A percentile compares a stretch with the other conserved stretches of the same genome.
phyloP scores from a whole-genome alignment of 768 basidiomycete genomes.

The Jaapia argillacea region DNA sequence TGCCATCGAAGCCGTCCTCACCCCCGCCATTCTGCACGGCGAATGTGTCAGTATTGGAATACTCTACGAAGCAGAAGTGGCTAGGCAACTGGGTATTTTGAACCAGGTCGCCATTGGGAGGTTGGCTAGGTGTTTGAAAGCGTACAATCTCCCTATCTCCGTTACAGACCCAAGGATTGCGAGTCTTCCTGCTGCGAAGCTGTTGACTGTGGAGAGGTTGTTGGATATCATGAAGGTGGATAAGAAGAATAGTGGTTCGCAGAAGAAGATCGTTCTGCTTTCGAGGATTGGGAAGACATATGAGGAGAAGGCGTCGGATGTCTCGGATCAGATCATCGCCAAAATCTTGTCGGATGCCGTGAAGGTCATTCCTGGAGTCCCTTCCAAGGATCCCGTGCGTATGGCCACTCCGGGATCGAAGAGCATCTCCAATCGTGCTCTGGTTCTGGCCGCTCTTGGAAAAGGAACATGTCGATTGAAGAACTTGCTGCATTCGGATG shows the following conservation, averaged over 20 bases:
- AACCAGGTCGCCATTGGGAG: slow-evolving; percentile 90
- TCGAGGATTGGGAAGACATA: slow-evolving; percentile 85
- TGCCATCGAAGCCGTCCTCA: slow-evolving; percentile 94
- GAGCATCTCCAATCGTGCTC: slow-evolving; percentile 89
- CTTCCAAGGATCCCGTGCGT: slow-evolving; percentile 35
- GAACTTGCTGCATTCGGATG: slow-evolving; percentile 93
- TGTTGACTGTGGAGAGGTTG: slow-evolving; percentile 69
- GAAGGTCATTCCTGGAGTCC: slow-evolving; percentile 60
- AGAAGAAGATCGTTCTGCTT: slow-evolving; percentile 92
- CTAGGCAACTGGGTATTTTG: slow-evolving; percentile 79
- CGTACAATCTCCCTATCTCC: slow-evolving; percentile 84
- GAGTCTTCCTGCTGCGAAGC: slow-evolving; percentile 56
- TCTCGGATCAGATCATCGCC: slow-evolving; percentile 71
- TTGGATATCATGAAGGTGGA: slow-evolving; percentile 92
- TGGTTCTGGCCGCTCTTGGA: slow-evolving; percentile 88
- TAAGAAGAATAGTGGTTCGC: slow-evolving; percentile 92
- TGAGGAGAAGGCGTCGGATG: slow-evolving; percentile 84
- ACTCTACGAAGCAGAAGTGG: slow-evolving; percentile 93
- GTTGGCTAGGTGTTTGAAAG: slow-evolving; percentile 77
- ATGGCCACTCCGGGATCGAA: slow-evolving; percentile 96
- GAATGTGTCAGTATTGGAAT: slow-evolving; percentile 95
- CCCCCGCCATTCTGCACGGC: slow-evolving; percentile 89
- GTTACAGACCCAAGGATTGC: slow-evolving; percentile 72
- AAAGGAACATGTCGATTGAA: slow-evolving; percentile 79
- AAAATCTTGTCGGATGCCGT: slow-evolving; percentile 78